Evolutionary conservation across 306 rosid species (phyloP), one percentile per base, ranked within the genome.

Genomic region (Abrus pulchellus): DNA sequence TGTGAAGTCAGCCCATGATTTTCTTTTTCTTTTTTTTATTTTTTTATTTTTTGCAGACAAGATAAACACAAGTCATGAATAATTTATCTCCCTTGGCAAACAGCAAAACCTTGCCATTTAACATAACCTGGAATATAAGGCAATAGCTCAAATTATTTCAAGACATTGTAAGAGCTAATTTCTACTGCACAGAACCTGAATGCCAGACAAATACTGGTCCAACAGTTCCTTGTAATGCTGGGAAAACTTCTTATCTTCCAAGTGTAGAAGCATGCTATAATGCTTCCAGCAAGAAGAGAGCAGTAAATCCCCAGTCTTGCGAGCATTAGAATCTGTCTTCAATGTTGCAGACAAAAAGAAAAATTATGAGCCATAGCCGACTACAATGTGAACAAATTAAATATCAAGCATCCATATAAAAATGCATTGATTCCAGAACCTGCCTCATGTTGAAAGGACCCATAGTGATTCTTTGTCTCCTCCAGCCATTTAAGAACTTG

Each of bases 261-360:
- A 85, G 83, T 81, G 84, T 64, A 94, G 84, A 57, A 94, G 90
- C 84, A 80, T 53, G 81, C 90, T 82, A 83, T 92, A 94, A 85
- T 94, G 99, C 90, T 93, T 94, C 99, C 99, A 94, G 90, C 99
- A 94, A 83, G 99, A 94, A 85, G 87, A 87, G 59, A 94, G 92
- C 48, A 94, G 86, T 88, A 90, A 72, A 53, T 86, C 87, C 80
- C 94, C 95, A 66, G 92, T 85, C 84, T 83, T 90, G 72, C 86
- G 75, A 82, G 86, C 85, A 84, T 85, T 87, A 71, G 87, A 83
- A 72, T 86, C 97, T 85, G 94, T 83, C 85, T 86, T 85, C 74
- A 85, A 85, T 80, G 66, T 77, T 74, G 81, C 77, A 83, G 79
- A 83, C 73, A 71, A 84, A 71, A 57, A 56, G 72, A 82, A 67